These are phyloP conservation scores for Trapa bicornis DNA, from an alignment of 345 rosid genomes.

Conservation along the genomic window DNA sequence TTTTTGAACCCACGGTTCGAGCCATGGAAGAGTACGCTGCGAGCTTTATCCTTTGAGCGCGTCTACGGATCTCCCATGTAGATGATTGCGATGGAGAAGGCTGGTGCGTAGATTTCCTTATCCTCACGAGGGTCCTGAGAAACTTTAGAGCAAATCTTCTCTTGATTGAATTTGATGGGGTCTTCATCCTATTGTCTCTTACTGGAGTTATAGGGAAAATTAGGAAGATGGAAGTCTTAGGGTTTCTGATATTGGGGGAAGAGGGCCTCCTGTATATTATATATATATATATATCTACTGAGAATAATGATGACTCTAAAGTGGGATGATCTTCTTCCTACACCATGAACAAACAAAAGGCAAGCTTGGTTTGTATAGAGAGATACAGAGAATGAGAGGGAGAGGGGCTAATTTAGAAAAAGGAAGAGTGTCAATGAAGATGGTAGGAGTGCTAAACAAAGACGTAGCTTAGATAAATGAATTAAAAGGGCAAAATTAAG, in stretches of 20 bases:
- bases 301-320: not conserved
- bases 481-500: no score
- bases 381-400: not conserved
- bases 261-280: no score
- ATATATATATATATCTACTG: no score
- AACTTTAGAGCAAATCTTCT: constrained; percentile 19
- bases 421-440: not conserved
- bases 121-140: constrained; percentile 13
- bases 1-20: constrained; percentile 16
- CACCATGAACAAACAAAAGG: constrained; percentile 14
- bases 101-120: not conserved
- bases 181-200: not conserved
- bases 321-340: not conserved
- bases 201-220: not conserved
- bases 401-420: not conserved
- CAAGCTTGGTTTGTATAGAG: not conserved
- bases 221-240: not conserved
- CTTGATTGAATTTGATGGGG: not conserved
- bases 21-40: constrained; percentile 28
- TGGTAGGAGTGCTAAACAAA: not conserved
- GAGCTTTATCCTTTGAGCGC: constrained; percentile 15
- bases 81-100: not conserved
- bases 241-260: not conserved
- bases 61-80: not conserved
- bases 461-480: no score